Percentiles rank a stretch among this genome's conserved stretches.
Conservation (phyloP, 352 stramenopile species). For the Aphanomyces invadans region DNA sequence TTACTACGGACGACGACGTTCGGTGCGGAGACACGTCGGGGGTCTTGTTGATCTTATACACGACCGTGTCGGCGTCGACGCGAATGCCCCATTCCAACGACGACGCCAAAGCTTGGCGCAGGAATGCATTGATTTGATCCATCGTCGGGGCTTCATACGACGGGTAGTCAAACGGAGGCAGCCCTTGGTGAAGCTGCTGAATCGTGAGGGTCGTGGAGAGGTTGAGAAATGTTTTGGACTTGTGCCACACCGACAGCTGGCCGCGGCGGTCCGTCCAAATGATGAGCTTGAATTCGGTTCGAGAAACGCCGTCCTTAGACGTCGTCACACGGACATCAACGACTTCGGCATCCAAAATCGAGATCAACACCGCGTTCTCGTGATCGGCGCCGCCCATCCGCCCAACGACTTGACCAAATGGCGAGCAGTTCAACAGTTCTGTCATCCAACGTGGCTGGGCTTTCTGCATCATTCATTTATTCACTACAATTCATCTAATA, state of each 20-base stretch:
- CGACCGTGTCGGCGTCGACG: background rate
- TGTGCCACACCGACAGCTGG: constrained; percentile 5
- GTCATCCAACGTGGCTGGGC: background rate
- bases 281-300: constrained; percentile 3
- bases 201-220: constrained; percentile 11
- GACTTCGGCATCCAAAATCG: background rate
- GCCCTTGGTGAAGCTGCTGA: constrained; percentile 8
- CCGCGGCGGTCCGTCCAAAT: constrained; percentile 13
- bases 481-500: background rate
- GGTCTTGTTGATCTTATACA: background rate
- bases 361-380: constrained; percentile 4
- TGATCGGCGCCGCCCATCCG: background rate
- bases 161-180: background rate
- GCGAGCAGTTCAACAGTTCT: background rate
- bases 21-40: background rate
- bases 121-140: constrained; percentile 5
- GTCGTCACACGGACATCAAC: background rate
- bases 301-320: background rate
- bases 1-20: background rate
- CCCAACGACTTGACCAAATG: background rate
- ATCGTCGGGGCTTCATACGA: background rate
- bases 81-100: constrained; percentile 10
- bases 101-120: background rate
- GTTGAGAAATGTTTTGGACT: constrained; percentile 9
- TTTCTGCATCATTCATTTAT: background rate